Evolutionary conservation across 1,284 basidiomycete genomes (phyloP), one percentile per base, ranked within the genome.

Genomic region (Ceratorhiza oryzae-sativae): DNA sequence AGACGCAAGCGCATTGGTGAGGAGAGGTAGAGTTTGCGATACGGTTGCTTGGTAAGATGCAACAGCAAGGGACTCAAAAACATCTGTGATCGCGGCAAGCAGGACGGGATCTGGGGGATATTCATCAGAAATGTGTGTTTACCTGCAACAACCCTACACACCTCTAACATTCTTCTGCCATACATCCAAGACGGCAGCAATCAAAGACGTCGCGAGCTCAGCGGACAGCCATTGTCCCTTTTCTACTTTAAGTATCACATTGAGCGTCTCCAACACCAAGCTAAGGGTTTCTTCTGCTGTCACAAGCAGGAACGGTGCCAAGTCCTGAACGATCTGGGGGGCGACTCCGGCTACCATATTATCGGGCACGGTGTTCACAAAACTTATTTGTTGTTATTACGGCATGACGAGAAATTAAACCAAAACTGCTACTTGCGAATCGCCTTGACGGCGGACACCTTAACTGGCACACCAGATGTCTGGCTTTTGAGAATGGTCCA

Each of bases 371-470:
- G 84, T 86, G 73, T 88, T 84, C 79, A 86, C 89, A 82, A 92
- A 93, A 78, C 91, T 93, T 73, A 45, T 45, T 1, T 56, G 45
- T 62, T 51, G 67, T 73, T 60, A 61, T 39, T 46, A 71, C 60
- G 51, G 32, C 46, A 23, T 30, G 27, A 20, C 20, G 1, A 56
- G 18, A 12, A 36, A 27, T 18, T 20, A 15, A 13, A 10, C 45
- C 27, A 4, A 77, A 87, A n/a, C n/a, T n/a, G n/a, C 73, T 77
- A 96, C 95, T 96, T 95, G 77, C 92, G 89, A 56, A 97, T 86
- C 0, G 95, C 94, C 79, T 93, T 93, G 41, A 98, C 91, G 15
- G 96, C 96, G 2, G 94, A 97, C 2, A 98, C 85, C 81, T 97
- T 98, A 78, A 98, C 92, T 0, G 94, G 92, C 18, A 94, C 85